phyloP scores from a whole-genome alignment of 1,139 yeast genomes.

The Debaryomyces coudertii region DNA sequence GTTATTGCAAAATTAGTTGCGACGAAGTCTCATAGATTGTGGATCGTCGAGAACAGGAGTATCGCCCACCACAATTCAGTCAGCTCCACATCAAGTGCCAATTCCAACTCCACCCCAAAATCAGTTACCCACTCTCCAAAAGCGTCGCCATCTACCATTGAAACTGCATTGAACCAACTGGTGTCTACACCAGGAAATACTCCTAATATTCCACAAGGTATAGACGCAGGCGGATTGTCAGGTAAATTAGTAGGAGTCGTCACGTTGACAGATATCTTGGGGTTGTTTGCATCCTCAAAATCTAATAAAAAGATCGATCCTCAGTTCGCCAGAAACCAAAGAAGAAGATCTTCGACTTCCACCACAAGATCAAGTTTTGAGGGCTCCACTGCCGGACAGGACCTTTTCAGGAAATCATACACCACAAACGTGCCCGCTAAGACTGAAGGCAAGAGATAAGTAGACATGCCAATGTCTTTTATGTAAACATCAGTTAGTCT shows the following conservation, averaged over 20 bases:
- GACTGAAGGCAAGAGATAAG: constrained; percentile 10
- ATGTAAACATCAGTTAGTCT: not conserved
- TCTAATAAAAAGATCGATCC: constrained; percentile 76
- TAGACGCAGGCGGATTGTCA: constrained; percentile 28
- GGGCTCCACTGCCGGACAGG: constrained; percentile 18
- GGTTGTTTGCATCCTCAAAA: constrained; percentile 73
- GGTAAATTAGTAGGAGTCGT: constrained; percentile 89
- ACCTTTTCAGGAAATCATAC: constrained; percentile 19
- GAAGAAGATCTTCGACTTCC: constrained; percentile 68
- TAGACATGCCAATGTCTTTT: not conserved
- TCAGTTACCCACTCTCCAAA: constrained; percentile 11
- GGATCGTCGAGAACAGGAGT: constrained; percentile 74
- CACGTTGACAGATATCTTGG: constrained; percentile 85
- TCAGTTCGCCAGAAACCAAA: constrained; percentile 79
- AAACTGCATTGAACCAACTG: constrained; percentile 21
- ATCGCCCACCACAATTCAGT: constrained; percentile 12
- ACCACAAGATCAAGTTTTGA: constrained; percentile 46
- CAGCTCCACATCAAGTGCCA: constrained; percentile 13
- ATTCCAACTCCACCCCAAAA: constrained; percentile 11
- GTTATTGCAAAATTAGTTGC: constrained; percentile 95
- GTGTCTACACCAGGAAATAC: constrained; percentile 8
- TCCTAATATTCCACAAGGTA: constrained; percentile 9
- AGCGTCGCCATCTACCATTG: constrained; percentile 25
- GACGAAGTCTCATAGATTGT: constrained; percentile 87
- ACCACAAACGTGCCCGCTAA: constrained; percentile 11